These are phyloP conservation scores for Exophiala dermatitidis DNA, from an alignment of 2,329 filamentous ascomycete genomes.

Conservation along the genomic window DNA sequence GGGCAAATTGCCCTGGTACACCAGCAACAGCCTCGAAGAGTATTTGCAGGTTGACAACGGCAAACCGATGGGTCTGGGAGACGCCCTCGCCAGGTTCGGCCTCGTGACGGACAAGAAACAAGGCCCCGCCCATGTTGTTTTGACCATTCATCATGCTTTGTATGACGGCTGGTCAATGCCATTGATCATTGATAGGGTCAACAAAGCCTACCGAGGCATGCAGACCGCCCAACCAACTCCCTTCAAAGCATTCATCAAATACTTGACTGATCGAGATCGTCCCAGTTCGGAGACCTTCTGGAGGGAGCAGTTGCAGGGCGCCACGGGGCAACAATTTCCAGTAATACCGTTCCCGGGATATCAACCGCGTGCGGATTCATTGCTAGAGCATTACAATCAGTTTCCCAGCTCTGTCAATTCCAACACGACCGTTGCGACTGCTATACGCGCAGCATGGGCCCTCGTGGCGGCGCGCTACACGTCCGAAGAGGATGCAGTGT, in stretches of 20 bases:
- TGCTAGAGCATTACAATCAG: conserved; percentile 39
- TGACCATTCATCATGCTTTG: conserved; percentile 47
- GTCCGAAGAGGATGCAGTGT: conserved; percentile 43
- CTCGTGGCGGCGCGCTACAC: conserved; percentile 42
- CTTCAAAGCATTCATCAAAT: conserved; percentile 46
- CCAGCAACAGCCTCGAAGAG: conserved; percentile 33
- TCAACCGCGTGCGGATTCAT: conserved; percentile 38
- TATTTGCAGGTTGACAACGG: conserved; percentile 29
- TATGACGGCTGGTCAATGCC: conserved; percentile 46
- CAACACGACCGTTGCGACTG: conserved; percentile 40
- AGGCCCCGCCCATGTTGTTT: conserved; percentile 37
- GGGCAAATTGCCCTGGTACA: conserved; percentile 28
- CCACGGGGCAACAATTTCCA: conserved; percentile 45
- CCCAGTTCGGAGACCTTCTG: conserved; percentile 42
- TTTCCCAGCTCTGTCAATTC: conserved; percentile 25
- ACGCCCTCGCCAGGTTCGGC: conserved; percentile 34
- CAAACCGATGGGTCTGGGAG: conserved; percentile 32
- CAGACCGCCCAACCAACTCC: conserved; percentile 11
- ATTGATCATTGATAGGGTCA: conserved; percentile 34
- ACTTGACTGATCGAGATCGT: conserved; percentile 38
- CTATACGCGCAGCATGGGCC: conserved; percentile 45
- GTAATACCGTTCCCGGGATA: conserved; percentile 43
- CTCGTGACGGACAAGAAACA: conserved; percentile 32
- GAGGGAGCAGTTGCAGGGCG: conserved; percentile 40
- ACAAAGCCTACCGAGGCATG: conserved; percentile 31